Percentiles rank a stretch among this genome's conserved stretches.
Conservation (phyloP, 176 grass and related monocot species). For the Zea mays region Zm-B73-REFERENCE-NAM-5.0 NC_050098.1:96535001-96535500, state of each 20-base stretch:
- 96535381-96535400: background rate
- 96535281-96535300: background rate
- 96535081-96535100: conserved; percentile 46
- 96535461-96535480: no score
- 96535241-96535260: conserved; percentile 71
- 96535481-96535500: background rate
- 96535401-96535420: background rate
- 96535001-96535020: conserved; percentile 39
- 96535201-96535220: conserved; percentile 63
- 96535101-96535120: background rate
- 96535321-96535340: background rate
- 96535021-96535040: conserved; percentile 47
- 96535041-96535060: conserved; percentile 14
- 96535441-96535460: background rate
- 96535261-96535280: conserved; percentile 49
- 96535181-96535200: conserved; percentile 21
- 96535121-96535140: conserved; percentile 9
- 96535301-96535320: conserved; percentile 21
- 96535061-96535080: conserved; percentile 28
- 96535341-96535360: background rate
- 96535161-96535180: conserved; percentile 28
- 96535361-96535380: background rate
- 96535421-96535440: background rate
- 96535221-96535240: conserved; percentile 81
- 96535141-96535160: conserved; percentile 25